Evolutionary conservation across 768 basidiomycete species (phyloP), one percentile per base, ranked within the genome.

Genomic region (Russula foetens): DNA sequence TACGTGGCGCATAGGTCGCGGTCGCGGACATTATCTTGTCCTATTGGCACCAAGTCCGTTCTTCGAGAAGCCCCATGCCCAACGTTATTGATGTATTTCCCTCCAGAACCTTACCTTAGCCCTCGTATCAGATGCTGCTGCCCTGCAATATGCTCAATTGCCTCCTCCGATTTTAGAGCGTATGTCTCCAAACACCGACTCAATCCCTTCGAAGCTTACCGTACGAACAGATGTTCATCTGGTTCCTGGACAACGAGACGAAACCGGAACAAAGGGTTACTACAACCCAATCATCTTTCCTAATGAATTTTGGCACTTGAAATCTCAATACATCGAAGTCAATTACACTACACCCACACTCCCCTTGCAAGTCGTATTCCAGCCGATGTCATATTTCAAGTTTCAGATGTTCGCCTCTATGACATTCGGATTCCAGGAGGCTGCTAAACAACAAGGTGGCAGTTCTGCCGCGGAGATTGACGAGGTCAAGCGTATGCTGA

Each of bases 271-370:
- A 3, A 80, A 79, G 61, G 88, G 83, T 3, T 83, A 79, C 63
- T 93, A 95, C 79, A 88, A 84, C 68, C 96, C 96, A 9, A 85
- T 95, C 60, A 70, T 98, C 39, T 98, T 88, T 73, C 83, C 92
- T 15, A 98, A 98, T 69, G 93, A 97, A 69, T 98, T 98, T 74
- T 98, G 96, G 93, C 82, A 88, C 63, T 79, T 92, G 31, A 83
- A 85, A 41, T 86, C 88, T 44, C 87, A 94, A 61, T 86, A 91
- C 67, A 71, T 83, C 58, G 89, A 94, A 67, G 81, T 98, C 71
- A 98, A 98, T 71, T 71, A 77, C n/a, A 91, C 92, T 1, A 92
- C 90, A 4, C 78, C 83, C 9, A 79, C 71, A 9, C 75, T 98
- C 0, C 93, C 96, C 1, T 77, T 99, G 21, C 83, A 85, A 64